phyloP scores from a whole-genome alignment of 768 basidiomycete genomes.

The Boletellus emodensis region DNA sequence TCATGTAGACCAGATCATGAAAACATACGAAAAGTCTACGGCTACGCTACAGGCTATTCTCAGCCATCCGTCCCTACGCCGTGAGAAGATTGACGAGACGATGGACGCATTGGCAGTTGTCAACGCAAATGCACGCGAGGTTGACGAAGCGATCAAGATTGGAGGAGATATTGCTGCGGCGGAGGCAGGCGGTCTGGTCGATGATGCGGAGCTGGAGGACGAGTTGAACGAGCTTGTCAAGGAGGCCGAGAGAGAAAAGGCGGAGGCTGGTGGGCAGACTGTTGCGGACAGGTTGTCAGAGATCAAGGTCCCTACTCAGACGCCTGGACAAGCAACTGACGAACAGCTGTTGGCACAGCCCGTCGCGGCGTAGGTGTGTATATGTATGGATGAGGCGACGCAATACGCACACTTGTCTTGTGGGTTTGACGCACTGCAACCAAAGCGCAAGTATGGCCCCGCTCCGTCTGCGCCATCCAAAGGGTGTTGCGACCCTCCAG shows the following conservation, averaged over 20 bases:
- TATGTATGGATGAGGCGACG: conserved; percentile 11
- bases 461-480: conserved; percentile 79
- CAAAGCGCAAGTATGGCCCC: conserved; percentile 50
- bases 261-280: conserved; percentile 32
- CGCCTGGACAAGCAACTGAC: conserved; percentile 2
- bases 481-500: conserved; percentile 76
- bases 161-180: conserved; percentile 60
- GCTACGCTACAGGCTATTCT: conserved; percentile 72
- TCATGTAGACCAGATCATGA: conserved; percentile 61
- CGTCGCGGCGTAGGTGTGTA: conserved; percentile 12
- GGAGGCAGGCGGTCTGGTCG: conserved; percentile 42
- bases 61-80: conserved; percentile 72
- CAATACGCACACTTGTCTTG: conserved; percentile 1
- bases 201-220: conserved; percentile 57
- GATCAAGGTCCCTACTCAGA: conserved; percentile 16
- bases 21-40: conserved; percentile 79
- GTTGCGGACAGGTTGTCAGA: conserved; percentile 17
- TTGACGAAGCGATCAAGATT: conserved; percentile 71
- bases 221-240: conserved; percentile 59
- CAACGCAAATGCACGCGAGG: conserved; percentile 75
- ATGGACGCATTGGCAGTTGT: conserved; percentile 85
- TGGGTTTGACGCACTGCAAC: background rate
- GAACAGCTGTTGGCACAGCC: background rate
- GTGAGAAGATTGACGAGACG: conserved; percentile 77
- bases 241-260: conserved; percentile 39